Evolutionary conservation across 306 rosid species (phyloP).

Genomic region (Cucumis hystrix): DNA sequence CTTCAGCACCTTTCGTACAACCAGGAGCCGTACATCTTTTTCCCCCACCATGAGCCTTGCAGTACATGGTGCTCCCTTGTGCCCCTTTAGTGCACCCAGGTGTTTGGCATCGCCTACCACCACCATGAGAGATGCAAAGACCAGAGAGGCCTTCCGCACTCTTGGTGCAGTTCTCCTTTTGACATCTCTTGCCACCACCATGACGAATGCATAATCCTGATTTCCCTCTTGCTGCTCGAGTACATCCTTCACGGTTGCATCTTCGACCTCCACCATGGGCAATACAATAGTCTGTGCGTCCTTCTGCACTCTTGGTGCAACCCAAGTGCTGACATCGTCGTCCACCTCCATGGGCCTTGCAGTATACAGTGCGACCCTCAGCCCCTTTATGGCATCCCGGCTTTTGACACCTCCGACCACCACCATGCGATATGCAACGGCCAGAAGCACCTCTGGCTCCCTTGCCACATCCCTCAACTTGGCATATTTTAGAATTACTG

Average conservation of each 20-base stretch:
- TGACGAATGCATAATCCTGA: conserved; percentile 91
- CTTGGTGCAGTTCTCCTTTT: conserved; percentile 74
- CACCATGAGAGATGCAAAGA: conserved; percentile 94
- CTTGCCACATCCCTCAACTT: conserved; percentile 85
- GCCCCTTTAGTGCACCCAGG: conserved; percentile 84
- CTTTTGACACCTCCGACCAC: conserved; percentile 89
- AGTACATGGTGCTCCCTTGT: conserved; percentile 90
- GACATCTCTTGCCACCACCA: conserved; percentile 97
- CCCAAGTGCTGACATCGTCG: conserved; percentile 84
- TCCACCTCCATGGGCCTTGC: conserved; percentile 99
- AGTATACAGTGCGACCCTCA: conserved; percentile 88
- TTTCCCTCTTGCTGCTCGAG: conserved; percentile 92
- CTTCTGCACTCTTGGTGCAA: conserved; percentile 98
- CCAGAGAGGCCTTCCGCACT: conserved; percentile 96
- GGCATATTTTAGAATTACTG: conserved; percentile 58
- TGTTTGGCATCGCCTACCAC: conserved; percentile 85
- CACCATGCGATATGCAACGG: conserved; percentile 89
- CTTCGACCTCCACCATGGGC: conserved; percentile 98
- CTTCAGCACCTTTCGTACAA: conserved; percentile 95
- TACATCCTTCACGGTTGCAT: conserved; percentile 66
- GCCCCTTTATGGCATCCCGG: conserved; percentile 94
- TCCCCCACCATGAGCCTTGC: conserved; percentile 98
- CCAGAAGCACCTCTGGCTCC: conserved; percentile 98
- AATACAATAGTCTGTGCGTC: conserved; percentile 86
- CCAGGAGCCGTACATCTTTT: conserved; percentile 79